These are phyloP conservation scores for Penicillium roqueforti DNA, from an alignment of 495 filamentous ascomycete species.

Conservation along the genomic window DNA sequence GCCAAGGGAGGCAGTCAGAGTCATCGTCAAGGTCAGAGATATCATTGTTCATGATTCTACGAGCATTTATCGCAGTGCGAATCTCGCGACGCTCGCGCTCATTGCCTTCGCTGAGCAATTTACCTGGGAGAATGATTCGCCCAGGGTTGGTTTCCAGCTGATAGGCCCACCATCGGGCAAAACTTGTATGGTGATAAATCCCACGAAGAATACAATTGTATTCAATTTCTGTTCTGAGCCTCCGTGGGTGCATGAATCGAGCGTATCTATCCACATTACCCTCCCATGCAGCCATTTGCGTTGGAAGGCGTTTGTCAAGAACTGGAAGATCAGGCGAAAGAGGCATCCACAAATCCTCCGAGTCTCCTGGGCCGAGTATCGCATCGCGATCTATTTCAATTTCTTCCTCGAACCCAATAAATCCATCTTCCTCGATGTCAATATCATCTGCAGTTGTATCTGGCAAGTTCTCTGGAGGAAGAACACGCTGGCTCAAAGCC, in stretches of 20 bases:
- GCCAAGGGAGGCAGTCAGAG: slow-evolving; percentile 16
- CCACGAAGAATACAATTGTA: slow-evolving; percentile 21
- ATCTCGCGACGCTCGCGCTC: slow-evolving; percentile 12
- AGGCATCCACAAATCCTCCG: slow-evolving; percentile 17
- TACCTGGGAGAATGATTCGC: slow-evolving; percentile 10
- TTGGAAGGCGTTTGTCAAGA: slow-evolving; percentile 23
- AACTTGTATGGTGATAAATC: slow-evolving; percentile 27
- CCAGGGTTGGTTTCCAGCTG: slow-evolving; percentile 15
- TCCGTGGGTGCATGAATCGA: slow-evolving; percentile 19
- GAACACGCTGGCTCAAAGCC: slow-evolving; percentile 13
- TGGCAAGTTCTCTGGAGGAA: slow-evolving; percentile 10
- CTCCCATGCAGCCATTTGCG: slow-evolving; percentile 24
- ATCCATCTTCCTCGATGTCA: slow-evolving; percentile 24
- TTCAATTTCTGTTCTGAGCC: slow-evolving; percentile 13
- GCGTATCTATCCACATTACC: slow-evolving; percentile 28
- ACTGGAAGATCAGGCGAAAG: slow-evolving; percentile 26
- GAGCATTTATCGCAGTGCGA: slow-evolving; percentile 21
- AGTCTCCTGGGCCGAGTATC: slow-evolving; percentile 11
- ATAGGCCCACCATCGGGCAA: slow-evolving; percentile 26
- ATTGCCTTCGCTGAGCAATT: slow-evolving; percentile 9
- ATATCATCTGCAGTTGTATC: slow-evolving; percentile 13
- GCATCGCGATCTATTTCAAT: slow-evolving; percentile 6
- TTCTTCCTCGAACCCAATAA: slow-evolving; percentile 15
- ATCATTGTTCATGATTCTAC: slow-evolving; percentile 23
- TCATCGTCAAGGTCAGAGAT: slow-evolving; percentile 15